Conservation (phyloP, 148 eudicot species). For the Pouteria glomerata region DNA sequence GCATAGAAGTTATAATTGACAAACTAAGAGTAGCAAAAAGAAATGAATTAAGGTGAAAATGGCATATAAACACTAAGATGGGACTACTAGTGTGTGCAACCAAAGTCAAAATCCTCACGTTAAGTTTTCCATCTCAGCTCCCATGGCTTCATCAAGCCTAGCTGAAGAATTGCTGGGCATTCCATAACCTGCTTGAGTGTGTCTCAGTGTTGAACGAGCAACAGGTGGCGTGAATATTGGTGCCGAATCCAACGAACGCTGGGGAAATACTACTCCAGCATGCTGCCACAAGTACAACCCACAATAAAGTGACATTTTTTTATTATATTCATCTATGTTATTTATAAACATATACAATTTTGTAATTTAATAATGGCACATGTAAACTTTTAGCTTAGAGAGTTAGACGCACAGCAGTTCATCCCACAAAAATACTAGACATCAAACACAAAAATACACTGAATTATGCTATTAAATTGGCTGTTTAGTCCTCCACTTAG, state of each 20-base stretch:
- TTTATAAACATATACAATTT: neutral
- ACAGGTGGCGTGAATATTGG: slow-evolving; percentile 83
- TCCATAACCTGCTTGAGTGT: slow-evolving; percentile 63
- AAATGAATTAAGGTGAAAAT: neutral
- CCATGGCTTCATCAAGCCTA: slow-evolving; percentile 90
- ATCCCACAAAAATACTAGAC: neutral
- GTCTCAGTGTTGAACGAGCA: slow-evolving; percentile 41
- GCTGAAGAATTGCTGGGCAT: slow-evolving; percentile 71
- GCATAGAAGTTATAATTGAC: slow-evolving; percentile 64
- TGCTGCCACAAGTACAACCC: slow-evolving; percentile 41
- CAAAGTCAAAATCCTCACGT: slow-evolving; percentile 37
- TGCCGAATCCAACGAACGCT: slow-evolving; percentile 55
- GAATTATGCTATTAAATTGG: neutral
- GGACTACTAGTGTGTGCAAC: neutral
- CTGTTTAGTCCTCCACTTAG: neutral
- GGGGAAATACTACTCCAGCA: slow-evolving; percentile 70
- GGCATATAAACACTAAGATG: slow-evolving; percentile 5
- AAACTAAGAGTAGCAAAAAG: slow-evolving; percentile 31
- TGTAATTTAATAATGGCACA: neutral
- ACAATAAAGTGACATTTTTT: neutral
- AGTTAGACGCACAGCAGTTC: neutral
- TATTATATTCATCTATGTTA: neutral
- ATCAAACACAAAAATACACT: neutral
- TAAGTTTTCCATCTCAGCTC: slow-evolving; percentile 61
- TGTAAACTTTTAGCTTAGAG: neutral